A percentile compares a stretch with the other conserved stretches of the same genome.
Conservation (phyloP, 2,329 filamentous ascomycete species). For the Ilyonectria destructans region DNA sequence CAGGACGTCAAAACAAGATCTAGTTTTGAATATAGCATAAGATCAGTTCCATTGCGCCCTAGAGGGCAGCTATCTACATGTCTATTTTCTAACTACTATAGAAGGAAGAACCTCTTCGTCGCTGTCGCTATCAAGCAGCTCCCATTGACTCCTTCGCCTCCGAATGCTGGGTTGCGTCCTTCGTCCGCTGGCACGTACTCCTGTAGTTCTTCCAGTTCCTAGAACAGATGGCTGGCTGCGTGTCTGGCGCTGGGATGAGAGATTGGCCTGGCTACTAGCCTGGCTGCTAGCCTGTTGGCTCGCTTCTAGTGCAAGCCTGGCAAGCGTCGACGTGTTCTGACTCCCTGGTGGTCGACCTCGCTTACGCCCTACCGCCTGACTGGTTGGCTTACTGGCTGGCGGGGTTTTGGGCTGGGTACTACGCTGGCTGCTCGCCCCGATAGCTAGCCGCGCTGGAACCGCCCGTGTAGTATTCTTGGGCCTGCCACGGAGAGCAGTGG, state of each 20-base stretch:
- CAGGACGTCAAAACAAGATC: background rate
- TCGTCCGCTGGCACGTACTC: too few species aligned
- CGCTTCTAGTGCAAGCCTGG: background rate
- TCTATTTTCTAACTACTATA: background rate
- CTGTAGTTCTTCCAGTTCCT: too few species aligned
- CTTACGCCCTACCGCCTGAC: background rate
- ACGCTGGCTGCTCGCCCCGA: constrained; percentile 1
- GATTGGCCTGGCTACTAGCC: too few species aligned
- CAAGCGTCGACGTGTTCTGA: background rate
- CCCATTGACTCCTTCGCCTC: too few species aligned
- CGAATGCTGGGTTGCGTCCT: too few species aligned
- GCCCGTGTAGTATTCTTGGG: constrained; percentile 1
- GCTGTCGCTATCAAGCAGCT: background rate
- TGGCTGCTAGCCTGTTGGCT: background rate
- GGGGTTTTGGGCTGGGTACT: too few species aligned
- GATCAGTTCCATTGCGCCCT: background rate
- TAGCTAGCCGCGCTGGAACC: constrained; percentile 5
- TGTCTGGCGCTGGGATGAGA: too few species aligned
- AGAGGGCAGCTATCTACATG: background rate
- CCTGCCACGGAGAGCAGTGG: too few species aligned
- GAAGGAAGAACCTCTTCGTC: background rate
- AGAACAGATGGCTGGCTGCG: too few species aligned
- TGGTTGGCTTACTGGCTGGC: too few species aligned
- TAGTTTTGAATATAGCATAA: background rate
- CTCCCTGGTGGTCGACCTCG: background rate